Percentiles rank a stretch among this genome's conserved stretches.
These are phyloP conservation scores for Rhodomyrtus psidioides DNA, from an alignment of 441 rosid species.

Conservation along the genomic window DNA sequence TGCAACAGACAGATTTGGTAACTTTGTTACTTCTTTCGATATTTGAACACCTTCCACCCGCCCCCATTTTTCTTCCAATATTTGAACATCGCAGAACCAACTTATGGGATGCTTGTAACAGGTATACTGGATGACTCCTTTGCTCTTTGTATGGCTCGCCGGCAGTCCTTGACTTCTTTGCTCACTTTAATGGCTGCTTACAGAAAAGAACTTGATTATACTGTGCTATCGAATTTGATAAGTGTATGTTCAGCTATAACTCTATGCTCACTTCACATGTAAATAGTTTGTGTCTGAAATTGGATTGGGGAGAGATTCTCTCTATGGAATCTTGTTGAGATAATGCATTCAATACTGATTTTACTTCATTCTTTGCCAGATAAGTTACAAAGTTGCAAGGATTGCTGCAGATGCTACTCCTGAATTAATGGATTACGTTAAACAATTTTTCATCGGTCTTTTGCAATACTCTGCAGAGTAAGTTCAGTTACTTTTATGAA, in stretches of 20 bases:
- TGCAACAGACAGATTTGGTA: slow-evolving; percentile 85
- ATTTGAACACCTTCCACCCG: not conserved
- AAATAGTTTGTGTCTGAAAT: not conserved
- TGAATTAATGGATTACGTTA: slow-evolving; percentile 42
- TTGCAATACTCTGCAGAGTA: slow-evolving; percentile 68
- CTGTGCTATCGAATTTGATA: slow-evolving; percentile 76
- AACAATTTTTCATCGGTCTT: slow-evolving; percentile 52
- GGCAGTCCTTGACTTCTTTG: slow-evolving; percentile 69
- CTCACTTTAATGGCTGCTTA: slow-evolving; percentile 72
- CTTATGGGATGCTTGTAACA: slow-evolving; percentile 18
- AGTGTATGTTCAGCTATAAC: slow-evolving; percentile 32
- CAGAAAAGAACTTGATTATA: slow-evolving; percentile 72
- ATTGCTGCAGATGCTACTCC: slow-evolving; percentile 73
- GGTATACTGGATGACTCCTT: slow-evolving; percentile 91
- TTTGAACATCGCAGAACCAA: slow-evolving; percentile 1
- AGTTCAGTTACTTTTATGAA: slow-evolving; percentile 18
- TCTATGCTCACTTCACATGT: not conserved
- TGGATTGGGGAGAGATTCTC: not conserved
- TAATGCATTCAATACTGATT: slow-evolving; percentile 6
- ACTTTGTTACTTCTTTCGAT: not conserved
- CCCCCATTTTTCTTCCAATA: not conserved
- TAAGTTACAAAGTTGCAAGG: slow-evolving; percentile 59
- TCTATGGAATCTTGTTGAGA: not conserved
- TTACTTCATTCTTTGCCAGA: slow-evolving; percentile 32
- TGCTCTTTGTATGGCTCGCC: slow-evolving; percentile 93